Percentiles rank a stretch among this genome's conserved stretches.
phyloP scores from a whole-genome alignment of 805 yeast species.

The Candida lessepsii region DNA sequence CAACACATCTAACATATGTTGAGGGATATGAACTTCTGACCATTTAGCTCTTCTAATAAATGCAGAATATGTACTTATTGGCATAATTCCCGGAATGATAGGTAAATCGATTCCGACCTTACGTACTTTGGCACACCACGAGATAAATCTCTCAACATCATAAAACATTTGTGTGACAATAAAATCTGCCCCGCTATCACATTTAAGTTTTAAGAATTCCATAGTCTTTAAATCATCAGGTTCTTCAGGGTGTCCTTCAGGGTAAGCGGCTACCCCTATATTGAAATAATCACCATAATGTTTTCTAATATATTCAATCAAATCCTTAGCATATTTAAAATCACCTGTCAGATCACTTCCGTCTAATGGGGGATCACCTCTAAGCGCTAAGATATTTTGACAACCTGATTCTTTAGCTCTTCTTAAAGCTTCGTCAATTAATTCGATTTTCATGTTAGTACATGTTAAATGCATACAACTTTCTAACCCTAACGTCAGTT shows the following conservation, averaged over 20 bases:
- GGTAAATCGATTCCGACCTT: constrained; percentile 77
- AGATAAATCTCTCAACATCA: constrained; percentile 80
- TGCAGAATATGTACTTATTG: constrained; percentile 91
- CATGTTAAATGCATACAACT: constrained; percentile 99
- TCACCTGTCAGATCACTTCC: constrained; percentile 77
- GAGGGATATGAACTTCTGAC: constrained; percentile 85
- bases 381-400: constrained; percentile 86
- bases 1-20: constrained; percentile 62
- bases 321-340: constrained; percentile 84
- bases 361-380: constrained; percentile 92
- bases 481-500: constrained; percentile 85
- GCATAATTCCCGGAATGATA: constrained; percentile 98
- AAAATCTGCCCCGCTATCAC: constrained; percentile 92
- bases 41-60: constrained; percentile 92
- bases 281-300: constrained; percentile 86
- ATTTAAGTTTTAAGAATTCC: constrained; percentile 74
- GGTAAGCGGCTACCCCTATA: constrained; percentile 96
- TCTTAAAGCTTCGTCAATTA: constrained; percentile 80
- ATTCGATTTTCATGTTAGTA: constrained; percentile 82
- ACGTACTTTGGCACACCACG: constrained; percentile 75
- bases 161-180: constrained; percentile 97
- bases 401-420: constrained; percentile 91
- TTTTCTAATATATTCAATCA: constrained; percentile 69
- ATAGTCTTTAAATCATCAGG: constrained; percentile 47
- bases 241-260: constrained; percentile 97